Base-by-base conservation (phyloP, 495 filamentous ascomycete species). In the Ramalina peruviana region DNA sequence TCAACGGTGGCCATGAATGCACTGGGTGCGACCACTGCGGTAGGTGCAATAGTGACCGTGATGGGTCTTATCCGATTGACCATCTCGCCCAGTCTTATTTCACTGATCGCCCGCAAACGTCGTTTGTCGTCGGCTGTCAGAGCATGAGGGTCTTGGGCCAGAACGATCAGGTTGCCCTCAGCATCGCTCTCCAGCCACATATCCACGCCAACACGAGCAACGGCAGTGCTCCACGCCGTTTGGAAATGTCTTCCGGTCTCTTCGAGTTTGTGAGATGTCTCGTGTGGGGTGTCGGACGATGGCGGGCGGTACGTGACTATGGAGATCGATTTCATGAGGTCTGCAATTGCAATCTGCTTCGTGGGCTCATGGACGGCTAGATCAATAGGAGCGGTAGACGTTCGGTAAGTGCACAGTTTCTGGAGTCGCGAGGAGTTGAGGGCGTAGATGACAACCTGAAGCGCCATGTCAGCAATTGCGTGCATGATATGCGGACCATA, bases 1-100 rank as follows among this genome's bases (percentile, higher is more conserved):
- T 96, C 92, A 21, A 93, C 90, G 51, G 92, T 97, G 45, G 79
- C 88, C 52, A 96, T 59, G 62, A 97, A 95, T 25, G 92, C 92
- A 58, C 76, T 80, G 0, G 92, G 93, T 10, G 81, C 68, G 21
- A 94, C 76, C 17, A 80, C 72, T 4, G 83, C 79, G 54, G 68
- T 76, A 10, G 69, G 62, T 12, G 71, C 70, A 4, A 75, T 70
- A n/a, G 70, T 66, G 25, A 71, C 66, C 52, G 75, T 64, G 19
- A 81, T 70, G 6, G 70, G 68, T 20, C 78, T 66, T 33, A 98
- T 94, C 23, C 78, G 74, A 55, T 97, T 97, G 37, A 96, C 87
- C 80, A 88, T 83, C 61, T 97, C 90, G 1, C 92, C 88, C 20
- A 99, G 62, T 33, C 79, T 77, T 20, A 96, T 78, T 66, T 96